Percentiles rank a stretch among this genome's conserved stretches.
Conservation (phyloP, 73 alveolate species). For the Tetrahymena elliotti region DNA sequence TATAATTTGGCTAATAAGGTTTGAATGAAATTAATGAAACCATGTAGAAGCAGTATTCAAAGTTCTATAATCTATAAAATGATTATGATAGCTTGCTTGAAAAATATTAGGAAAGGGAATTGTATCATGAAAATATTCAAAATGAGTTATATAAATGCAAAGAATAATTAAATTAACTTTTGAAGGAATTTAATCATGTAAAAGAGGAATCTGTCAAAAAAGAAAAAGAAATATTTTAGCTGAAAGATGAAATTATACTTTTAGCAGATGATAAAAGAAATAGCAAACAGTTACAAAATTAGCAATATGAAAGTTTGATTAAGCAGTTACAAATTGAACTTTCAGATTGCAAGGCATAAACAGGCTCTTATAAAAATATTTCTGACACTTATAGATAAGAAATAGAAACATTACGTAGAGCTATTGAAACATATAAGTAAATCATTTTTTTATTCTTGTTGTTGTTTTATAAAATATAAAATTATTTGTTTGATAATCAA, state of each 20-base stretch:
- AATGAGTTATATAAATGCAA: background rate
- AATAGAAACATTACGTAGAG: background rate
- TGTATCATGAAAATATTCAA: background rate
- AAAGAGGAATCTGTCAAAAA: background rate
- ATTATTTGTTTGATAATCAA: too few relatives aligned
- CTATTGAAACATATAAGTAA: background rate
- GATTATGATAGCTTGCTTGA: background rate
- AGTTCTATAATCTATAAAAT: background rate
- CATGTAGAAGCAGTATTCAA: background rate
- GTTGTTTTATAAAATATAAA: too few relatives aligned
- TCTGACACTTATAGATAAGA: background rate
- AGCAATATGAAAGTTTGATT: background rate
- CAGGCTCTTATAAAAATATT: background rate
- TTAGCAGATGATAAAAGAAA: background rate
- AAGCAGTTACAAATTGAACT: background rate
- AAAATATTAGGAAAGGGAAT: background rate
- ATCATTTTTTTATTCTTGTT: background rate
- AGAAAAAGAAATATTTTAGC: background rate
- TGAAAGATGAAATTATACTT: background rate
- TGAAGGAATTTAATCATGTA: background rate
- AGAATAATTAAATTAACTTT: background rate
- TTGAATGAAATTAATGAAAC: background rate
- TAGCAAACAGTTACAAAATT: background rate
- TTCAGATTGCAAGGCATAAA: background rate
- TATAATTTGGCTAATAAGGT: background rate